phyloP scores from a whole-genome alignment of 2,329 filamentous ascomycete genomes.

The Microsporum ferrugineum region DNA sequence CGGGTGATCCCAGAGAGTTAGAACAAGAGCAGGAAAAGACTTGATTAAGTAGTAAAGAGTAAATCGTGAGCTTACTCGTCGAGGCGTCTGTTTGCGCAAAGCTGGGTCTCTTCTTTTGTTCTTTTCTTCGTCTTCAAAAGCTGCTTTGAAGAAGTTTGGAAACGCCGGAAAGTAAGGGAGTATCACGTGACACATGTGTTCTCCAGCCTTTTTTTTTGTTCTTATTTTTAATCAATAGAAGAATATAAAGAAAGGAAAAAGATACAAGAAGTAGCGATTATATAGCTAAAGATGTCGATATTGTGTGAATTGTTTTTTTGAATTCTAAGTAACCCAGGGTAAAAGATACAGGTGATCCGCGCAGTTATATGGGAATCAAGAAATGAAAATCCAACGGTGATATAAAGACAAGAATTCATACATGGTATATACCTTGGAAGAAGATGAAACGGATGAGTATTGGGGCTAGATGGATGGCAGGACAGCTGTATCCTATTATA shows the following conservation, averaged over 20 bases:
- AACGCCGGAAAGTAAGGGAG: not conserved
- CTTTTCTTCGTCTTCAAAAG: not conserved
- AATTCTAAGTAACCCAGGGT: not conserved
- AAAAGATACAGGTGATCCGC: not conserved
- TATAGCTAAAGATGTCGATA: not conserved
- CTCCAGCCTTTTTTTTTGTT: not conserved
- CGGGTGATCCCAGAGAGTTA: not conserved
- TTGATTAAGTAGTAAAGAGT: not conserved
- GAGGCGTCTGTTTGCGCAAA: not conserved
- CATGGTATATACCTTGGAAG: not conserved
- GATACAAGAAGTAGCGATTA: not conserved
- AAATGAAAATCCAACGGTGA: not conserved
- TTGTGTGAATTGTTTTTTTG: not conserved
- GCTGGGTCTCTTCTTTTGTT: not conserved
- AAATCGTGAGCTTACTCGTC: not conserved
- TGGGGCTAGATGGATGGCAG: not conserved
- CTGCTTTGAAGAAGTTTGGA: not conserved
- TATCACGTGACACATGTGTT: not conserved
- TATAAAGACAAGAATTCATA: conserved; percentile 1
- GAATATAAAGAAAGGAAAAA: not conserved
- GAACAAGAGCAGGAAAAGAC: not conserved
- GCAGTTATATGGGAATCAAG: not conserved
- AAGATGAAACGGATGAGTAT: not conserved
- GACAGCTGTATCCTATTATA: conserved; percentile 42
- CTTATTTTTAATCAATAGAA: not conserved